Evolutionary conservation across 1,284 basidiomycete species (phyloP).

Genomic region (Naganishia albida): DNA sequence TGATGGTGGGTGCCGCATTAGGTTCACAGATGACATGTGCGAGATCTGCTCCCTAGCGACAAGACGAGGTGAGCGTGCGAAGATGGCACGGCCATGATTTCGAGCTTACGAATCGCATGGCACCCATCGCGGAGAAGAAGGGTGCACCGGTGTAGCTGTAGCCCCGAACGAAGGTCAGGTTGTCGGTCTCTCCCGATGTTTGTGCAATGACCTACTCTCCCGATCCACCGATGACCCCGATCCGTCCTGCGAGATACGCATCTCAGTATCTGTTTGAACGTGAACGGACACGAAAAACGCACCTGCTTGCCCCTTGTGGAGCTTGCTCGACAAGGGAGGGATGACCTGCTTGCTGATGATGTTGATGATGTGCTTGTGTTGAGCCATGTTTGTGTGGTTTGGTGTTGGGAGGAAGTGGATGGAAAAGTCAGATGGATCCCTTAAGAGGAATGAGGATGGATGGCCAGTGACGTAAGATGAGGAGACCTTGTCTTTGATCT

Average conservation of each 20-base stretch:
- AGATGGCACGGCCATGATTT: constrained; percentile 38
- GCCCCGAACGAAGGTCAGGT: too few species aligned
- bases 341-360: constrained; percentile 48
- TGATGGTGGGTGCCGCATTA: constrained; percentile 83
- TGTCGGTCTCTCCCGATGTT: neutral
- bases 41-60: constrained; percentile 83
- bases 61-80: neutral
- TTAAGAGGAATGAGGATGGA: too few species aligned
- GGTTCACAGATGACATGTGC: constrained; percentile 97
- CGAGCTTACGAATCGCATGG: constrained; percentile 70
- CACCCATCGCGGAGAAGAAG: constrained; percentile 87
- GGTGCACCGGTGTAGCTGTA: constrained; percentile 86
- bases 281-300: constrained; percentile 37
- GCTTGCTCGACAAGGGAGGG: constrained; percentile 56
- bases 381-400: constrained; percentile 30
- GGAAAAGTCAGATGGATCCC: too few species aligned
- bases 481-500: too few species aligned
- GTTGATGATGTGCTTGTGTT: constrained; percentile 48
- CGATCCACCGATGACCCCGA: constrained; percentile 91
- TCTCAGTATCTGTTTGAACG: neutral
- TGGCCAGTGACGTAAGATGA: too few species aligned
- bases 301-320: constrained; percentile 97
- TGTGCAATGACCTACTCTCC: constrained; percentile 66
- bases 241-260: constrained; percentile 60
- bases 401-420: neutral